Conservation (phyloP, 2,329 filamentous ascomycete species). For the Monosporascus sp. region DNA sequence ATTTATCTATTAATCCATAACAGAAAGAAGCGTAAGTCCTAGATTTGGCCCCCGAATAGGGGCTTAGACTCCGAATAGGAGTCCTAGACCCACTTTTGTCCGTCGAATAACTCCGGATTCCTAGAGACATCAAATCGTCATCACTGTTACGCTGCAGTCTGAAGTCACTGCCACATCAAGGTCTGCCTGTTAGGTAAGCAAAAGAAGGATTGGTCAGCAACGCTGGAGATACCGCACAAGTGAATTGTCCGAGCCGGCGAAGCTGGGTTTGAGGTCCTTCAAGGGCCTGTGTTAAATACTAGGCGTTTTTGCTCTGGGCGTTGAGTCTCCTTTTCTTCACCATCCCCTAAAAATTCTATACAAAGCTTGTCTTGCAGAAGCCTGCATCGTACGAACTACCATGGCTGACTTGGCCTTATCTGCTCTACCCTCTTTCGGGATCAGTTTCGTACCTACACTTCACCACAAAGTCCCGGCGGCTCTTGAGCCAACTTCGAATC, state of each 20-base stretch:
- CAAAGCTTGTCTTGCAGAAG: constrained; percentile 3
- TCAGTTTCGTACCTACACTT: neutral
- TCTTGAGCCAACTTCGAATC: neutral
- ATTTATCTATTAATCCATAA: too few species aligned
- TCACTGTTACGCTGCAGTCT: constrained; percentile 1
- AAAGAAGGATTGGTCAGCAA: neutral
- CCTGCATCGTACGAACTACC: too few species aligned
- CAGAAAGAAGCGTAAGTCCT: too few species aligned
- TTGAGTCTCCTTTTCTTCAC: too few species aligned
- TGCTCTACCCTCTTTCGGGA: neutral
- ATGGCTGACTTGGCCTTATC: neutral
- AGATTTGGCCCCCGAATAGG: too few species aligned
- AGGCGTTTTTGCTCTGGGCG: too few species aligned
- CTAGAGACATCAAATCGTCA: neutral
- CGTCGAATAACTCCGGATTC: too few species aligned
- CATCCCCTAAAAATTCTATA: constrained; percentile 7
- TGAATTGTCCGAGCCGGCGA: neutral
- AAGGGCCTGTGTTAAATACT: neutral
- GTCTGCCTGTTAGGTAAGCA: neutral
- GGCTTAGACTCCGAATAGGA: too few species aligned
- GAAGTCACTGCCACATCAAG: too few species aligned
- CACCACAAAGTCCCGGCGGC: neutral
- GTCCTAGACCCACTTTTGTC: too few species aligned
- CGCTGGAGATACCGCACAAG: neutral
- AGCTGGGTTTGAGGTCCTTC: too few species aligned